A percentile compares a stretch with the other conserved stretches of the same genome.
Evolutionary conservation across 2,329 filamentous ascomycete species (phyloP).

Genomic region (Neophaeococcomyces aloes): DNA sequence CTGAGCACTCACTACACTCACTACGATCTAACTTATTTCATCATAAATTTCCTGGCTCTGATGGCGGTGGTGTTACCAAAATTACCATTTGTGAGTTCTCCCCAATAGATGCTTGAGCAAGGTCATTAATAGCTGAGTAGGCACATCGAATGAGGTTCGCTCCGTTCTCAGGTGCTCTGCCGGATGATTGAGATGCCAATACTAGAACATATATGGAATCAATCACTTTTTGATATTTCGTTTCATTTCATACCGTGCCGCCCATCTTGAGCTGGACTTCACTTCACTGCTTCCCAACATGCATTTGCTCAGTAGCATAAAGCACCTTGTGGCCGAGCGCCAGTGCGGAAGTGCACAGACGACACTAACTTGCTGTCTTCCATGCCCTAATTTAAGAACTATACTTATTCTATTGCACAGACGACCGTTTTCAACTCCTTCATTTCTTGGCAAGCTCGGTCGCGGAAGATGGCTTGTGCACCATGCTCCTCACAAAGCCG

Average conservation of each 20-base stretch:
- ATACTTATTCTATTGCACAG: too few species aligned
- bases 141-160: conserved; percentile 8
- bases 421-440: too few species aligned
- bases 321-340: too few species aligned
- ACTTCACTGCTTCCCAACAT: too few species aligned
- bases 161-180: conserved; percentile 5
- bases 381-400: too few species aligned
- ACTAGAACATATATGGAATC: not conserved
- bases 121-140: conserved; percentile 1
- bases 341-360: too few species aligned
- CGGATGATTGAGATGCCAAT: conserved; percentile 6
- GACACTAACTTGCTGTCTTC: too few species aligned
- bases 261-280: too few species aligned
- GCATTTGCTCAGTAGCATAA: too few species aligned
- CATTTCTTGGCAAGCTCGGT: too few species aligned
- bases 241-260: not conserved
- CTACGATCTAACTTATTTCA: conserved; percentile 94
- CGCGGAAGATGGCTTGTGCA: too few species aligned
- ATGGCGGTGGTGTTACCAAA: conserved; percentile 92
- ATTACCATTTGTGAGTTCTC: conserved; percentile 45
- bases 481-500: too few species aligned
- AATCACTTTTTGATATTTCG: not conserved
- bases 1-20: conserved; percentile 98
- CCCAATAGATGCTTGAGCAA: not conserved
- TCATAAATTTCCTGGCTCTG: conserved; percentile 90